Evolutionary conservation across 2,329 filamentous ascomycete genomes (phyloP).

Genomic region (Venturia aucupariae): DNA sequence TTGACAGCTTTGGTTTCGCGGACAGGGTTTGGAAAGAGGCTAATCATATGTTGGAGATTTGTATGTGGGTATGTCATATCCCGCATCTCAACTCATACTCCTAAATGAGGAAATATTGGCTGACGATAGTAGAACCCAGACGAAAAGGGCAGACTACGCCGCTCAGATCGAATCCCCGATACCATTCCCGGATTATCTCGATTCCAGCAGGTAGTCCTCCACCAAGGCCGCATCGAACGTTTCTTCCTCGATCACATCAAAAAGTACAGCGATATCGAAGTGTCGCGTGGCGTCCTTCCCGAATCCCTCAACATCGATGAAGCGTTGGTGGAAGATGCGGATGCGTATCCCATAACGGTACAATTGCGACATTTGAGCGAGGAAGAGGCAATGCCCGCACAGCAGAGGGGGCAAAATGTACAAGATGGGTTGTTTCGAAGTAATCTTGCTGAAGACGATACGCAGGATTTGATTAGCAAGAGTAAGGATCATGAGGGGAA

Average conservation of each 20-base stretch:
- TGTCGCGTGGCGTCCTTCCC: slow-evolving; percentile 54
- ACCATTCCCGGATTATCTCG: slow-evolving; percentile 52
- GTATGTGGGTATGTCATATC: slow-evolving; percentile 28
- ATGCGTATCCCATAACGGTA: slow-evolving; percentile 52
- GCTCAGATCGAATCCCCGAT: slow-evolving; percentile 53
- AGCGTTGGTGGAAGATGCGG: slow-evolving; percentile 37
- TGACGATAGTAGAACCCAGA: slow-evolving; percentile 46
- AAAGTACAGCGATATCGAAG: slow-evolving; percentile 42
- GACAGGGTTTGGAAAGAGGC: slow-evolving; percentile 56
- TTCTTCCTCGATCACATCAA: slow-evolving; percentile 56
- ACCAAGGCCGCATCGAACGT: slow-evolving; percentile 61
- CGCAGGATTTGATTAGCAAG: slow-evolving; percentile 40
- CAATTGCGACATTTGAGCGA: slow-evolving; percentile 48
- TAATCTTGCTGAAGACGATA: slow-evolving; percentile 49
- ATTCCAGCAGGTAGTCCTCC: slow-evolving; percentile 58
- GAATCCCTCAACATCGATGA: slow-evolving; percentile 47
- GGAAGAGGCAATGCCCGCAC: slow-evolving; percentile 46
- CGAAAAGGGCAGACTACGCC: slow-evolving; percentile 45
- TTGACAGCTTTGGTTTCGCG: slow-evolving; percentile 57
- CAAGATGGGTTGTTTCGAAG: slow-evolving; percentile 51
- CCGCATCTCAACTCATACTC: neutral
- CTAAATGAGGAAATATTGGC: neutral
- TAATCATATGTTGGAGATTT: slow-evolving; percentile 58
- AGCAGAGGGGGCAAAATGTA: slow-evolving; percentile 27
- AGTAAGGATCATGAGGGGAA: slow-evolving; percentile 28